A percentile compares a stretch with the other conserved stretches of the same genome.
phyloP scores from a whole-genome alignment of 345 rosid species.

The Rubroshorea leprosula region DNA sequence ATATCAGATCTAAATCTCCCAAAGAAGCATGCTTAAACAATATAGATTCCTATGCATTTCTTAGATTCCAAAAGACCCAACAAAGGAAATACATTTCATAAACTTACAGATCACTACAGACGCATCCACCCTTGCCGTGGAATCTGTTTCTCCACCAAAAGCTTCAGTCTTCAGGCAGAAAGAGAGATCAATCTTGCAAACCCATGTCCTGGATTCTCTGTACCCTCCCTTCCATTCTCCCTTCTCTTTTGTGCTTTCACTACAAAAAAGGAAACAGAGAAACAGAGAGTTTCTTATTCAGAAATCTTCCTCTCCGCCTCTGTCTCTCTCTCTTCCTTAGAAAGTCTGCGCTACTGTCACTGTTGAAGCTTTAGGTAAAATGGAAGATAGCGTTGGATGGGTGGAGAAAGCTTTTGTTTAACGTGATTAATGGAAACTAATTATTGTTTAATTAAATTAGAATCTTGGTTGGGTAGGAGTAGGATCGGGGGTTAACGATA shows the following conservation, averaged over 20 bases:
- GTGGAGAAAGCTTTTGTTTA: no score
- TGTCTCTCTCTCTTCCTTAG: conserved; percentile 16
- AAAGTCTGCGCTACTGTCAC: conserved; percentile 7
- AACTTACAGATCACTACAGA: conserved; percentile 23
- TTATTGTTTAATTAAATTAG: no score
- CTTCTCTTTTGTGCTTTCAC: no score
- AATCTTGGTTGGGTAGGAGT: no score
- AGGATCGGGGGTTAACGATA: no score
- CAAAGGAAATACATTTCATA: not conserved
- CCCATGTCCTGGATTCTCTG: not conserved
- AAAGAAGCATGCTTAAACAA: not conserved
- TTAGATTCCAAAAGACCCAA: no score
- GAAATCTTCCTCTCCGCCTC: not conserved
- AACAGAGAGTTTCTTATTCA: not conserved
- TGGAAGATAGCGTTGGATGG: conserved; percentile 36
- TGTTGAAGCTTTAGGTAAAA: conserved; percentile 10
- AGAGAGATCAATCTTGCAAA: conserved; percentile 6
- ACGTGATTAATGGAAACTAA: no score
- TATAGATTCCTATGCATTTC: not conserved
- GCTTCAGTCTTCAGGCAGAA: no score
- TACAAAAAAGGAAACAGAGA: conserved; percentile 10
- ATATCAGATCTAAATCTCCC: not conserved
- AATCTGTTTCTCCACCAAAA: conserved; percentile 3
- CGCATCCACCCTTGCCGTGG: not conserved
- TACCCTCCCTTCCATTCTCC: not conserved